Evolutionary conservation across 345 rosid genomes (phyloP).

Genomic region (Ailanthus altissimus): DNA sequence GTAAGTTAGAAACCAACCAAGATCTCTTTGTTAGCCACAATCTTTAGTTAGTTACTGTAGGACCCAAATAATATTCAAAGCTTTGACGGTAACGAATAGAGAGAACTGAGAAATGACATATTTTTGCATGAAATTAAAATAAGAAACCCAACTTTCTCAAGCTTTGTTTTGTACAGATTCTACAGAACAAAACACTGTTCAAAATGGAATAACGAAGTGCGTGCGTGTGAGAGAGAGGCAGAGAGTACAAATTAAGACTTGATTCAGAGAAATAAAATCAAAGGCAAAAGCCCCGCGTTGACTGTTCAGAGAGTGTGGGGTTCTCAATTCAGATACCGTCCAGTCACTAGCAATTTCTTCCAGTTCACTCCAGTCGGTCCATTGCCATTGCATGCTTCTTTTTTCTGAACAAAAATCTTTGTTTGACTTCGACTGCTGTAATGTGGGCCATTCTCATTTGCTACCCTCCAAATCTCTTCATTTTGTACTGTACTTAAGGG

Average conservation of each 20-base stretch:
- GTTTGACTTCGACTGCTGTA: conserved; percentile 7
- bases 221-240: background rate
- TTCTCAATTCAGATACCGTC: background rate
- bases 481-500: too few relatives aligned
- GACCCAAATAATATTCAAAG: background rate
- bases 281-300: background rate
- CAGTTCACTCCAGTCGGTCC: background rate
- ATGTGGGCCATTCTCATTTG: background rate
- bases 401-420: background rate
- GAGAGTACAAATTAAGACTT: too few relatives aligned
- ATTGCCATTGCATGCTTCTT: background rate
- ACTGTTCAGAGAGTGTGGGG: background rate
- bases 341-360: background rate
- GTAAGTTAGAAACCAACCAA: background rate
- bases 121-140: too few relatives aligned
- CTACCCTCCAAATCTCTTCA: background rate
- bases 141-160: too few relatives aligned
- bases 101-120: too few relatives aligned
- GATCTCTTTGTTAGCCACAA: background rate
- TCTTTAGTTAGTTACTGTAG: background rate
- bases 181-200: background rate
- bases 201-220: background rate
- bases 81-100: too few relatives aligned
- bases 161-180: too few relatives aligned
- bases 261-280: too few relatives aligned